A percentile compares a stretch with the other conserved stretches of the same genome.
Conservation (phyloP, 208 protist genomes). For the Leishmania amazonensis region DNA sequence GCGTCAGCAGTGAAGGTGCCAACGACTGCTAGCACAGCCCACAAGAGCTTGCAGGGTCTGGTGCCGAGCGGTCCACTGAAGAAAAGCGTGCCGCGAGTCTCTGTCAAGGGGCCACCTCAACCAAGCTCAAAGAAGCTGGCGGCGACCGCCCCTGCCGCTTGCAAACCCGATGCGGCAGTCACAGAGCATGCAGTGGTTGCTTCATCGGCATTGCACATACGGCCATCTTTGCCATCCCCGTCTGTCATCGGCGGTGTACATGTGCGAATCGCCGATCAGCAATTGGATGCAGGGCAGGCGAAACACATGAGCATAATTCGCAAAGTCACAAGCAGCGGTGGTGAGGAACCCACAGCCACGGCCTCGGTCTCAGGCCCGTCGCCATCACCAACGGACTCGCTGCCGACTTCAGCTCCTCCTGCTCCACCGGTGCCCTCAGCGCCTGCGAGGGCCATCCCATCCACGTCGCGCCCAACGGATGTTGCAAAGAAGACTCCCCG, state of each 20-base stretch:
- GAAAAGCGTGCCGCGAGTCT: background rate
- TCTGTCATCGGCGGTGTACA: background rate
- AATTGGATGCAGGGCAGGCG: background rate
- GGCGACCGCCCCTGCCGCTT: background rate
- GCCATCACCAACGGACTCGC: background rate
- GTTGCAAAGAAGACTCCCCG: background rate
- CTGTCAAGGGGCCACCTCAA: background rate
- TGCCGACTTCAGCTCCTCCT: background rate
- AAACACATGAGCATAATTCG: background rate
- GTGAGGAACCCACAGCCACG: background rate
- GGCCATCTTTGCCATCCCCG: background rate
- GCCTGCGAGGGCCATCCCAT: background rate
- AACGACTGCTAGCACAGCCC: background rate
- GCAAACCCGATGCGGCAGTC: too few species aligned
- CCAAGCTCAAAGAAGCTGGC: background rate
- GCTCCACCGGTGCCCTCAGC: background rate
- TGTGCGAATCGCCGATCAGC: background rate
- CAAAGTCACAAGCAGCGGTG: background rate
- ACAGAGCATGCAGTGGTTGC: background rate
- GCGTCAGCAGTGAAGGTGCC: too few species aligned
- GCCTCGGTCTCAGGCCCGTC: background rate
- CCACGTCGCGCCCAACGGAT: background rate
- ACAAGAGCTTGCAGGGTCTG: conserved; percentile 20
- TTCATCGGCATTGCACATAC: background rate
- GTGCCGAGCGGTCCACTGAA: conserved; percentile 24